These are phyloP conservation scores for Candida jianshihensis DNA, from an alignment of 805 yeast species.

Conservation along the genomic window DNA sequence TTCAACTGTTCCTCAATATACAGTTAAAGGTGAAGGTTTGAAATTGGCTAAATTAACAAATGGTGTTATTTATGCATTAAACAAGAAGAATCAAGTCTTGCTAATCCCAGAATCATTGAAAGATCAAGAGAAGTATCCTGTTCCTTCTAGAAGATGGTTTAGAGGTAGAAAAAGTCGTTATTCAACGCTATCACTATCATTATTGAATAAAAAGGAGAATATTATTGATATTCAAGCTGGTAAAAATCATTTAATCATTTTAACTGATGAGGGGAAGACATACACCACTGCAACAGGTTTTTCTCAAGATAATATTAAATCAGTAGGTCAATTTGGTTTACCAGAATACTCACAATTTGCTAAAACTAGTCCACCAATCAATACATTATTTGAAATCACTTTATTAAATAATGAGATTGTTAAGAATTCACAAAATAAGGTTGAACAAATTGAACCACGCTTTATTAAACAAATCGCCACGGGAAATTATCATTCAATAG, in stretches of 20 bases:
- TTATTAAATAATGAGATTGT: conserved; percentile 43
- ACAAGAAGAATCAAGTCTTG: conserved; percentile 27
- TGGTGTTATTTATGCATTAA: conserved; percentile 44
- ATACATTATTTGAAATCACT: conserved; percentile 46
- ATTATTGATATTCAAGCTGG: conserved; percentile 53
- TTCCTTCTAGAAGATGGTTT: conserved; percentile 2
- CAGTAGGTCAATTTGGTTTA: conserved; percentile 79
- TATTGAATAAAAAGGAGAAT: conserved; percentile 36
- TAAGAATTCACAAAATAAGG: conserved; percentile 10
- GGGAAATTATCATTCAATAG: conserved; percentile 70
- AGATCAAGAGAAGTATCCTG: conserved; percentile 7
- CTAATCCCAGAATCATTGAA: conserved; percentile 24
- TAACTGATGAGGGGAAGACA: conserved; percentile 54
- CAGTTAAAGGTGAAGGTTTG: conserved; percentile 43
- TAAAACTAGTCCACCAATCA: conserved; percentile 37
- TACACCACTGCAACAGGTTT: conserved; percentile 57
- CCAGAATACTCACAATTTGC: conserved; percentile 66
- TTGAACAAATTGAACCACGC: conserved; percentile 29
- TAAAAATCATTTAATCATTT: conserved; percentile 55
- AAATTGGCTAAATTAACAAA: conserved; percentile 42
- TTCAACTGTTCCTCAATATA: conserved; percentile 22
- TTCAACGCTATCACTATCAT: conserved; percentile 5
- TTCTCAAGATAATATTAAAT: conserved; percentile 20
- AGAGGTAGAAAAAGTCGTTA: conserved; percentile 11
- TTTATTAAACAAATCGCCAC: conserved; percentile 54